A percentile compares a stretch with the other conserved stretches of the same genome.
Evolutionary conservation across 495 filamentous ascomycete genomes (phyloP).

Genomic region (Aspergillus affinis): DNA sequence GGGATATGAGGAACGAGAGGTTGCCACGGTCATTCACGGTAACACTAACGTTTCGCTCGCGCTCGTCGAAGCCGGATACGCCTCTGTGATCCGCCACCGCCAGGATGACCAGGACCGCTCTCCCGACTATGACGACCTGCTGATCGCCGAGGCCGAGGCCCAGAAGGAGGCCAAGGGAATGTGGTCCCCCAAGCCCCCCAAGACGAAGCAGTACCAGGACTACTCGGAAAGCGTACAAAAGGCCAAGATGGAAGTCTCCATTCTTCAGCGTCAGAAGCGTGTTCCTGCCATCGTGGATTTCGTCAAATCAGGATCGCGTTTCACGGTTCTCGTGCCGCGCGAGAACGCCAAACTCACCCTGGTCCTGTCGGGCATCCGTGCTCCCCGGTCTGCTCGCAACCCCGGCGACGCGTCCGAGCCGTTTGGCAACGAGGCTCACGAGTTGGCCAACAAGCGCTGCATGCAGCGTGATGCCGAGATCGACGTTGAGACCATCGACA

Average conservation of each 20-base stretch:
- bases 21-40: slow-evolving; percentile 78
- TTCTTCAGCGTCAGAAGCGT: slow-evolving; percentile 83
- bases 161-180: slow-evolving; percentile 87
- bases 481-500: slow-evolving; percentile 92
- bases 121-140: slow-evolving; percentile 87
- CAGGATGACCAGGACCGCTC: slow-evolving; percentile 91
- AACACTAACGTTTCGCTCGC: slow-evolving; percentile 84
- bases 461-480: slow-evolving; percentile 97
- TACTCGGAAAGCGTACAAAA: slow-evolving; percentile 92
- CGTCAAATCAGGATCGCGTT: slow-evolving; percentile 92
- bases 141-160: slow-evolving; percentile 84
- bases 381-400: slow-evolving; percentile 83
- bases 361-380: slow-evolving; percentile 89
- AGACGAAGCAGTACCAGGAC: slow-evolving; percentile 76
- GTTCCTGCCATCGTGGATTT: slow-evolving; percentile 96
- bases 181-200: slow-evolving; percentile 83
- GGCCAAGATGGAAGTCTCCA: slow-evolving; percentile 86
- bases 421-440: slow-evolving; percentile 91
- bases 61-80: slow-evolving; percentile 88
- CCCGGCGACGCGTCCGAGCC: slow-evolving; percentile 82
- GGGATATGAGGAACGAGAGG: slow-evolving; percentile 90
- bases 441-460: slow-evolving; percentile 80
- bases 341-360: slow-evolving; percentile 95
- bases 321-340: slow-evolving; percentile 87
- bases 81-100: slow-evolving; percentile 89